Evolutionary conservation across 2,329 filamentous ascomycete species (phyloP), one percentile per base, ranked within the genome.

Genomic region (Boeremia lycopersici): DNA sequence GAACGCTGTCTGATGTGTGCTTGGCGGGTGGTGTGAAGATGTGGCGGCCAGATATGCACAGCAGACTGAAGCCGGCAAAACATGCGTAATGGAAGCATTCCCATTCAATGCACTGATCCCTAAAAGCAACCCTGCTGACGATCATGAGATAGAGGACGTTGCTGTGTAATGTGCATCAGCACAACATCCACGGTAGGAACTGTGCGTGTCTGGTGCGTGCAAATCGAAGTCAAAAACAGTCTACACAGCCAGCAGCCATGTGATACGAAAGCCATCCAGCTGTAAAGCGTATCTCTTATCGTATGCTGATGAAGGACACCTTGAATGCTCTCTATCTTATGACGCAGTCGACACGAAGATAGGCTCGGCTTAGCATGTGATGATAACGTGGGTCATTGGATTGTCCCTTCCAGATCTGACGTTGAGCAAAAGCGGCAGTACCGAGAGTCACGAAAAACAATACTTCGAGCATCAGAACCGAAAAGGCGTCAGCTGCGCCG

Each of bases 401-500:
- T 44, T 9, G n/a, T 26, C 23, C 26, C 9, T 39, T 34, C 13
- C 13, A 9, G 26, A 12, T 11, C 25, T 13, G n/a, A 48, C 23
- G 3, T 23, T 23, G 17, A 34, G 8, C 40, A 48, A 54, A 48
- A 48, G 45, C 45, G 34, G 51, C 51, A 34, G 13, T 12, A 48
- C 33, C 34, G 35, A 46, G 25, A 42, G 26, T 26, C 17, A 33
- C 30, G 41, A 47, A 38, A 3, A 38, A 15, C 19, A 23, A 15
- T 46, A 47, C 36, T 33, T 42, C 26, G n/a, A 42, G 30, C 17
- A 17, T 25, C 13, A 41, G 38, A 36, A 11, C 35, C 35, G 17
- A 36, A 31, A 29, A 36, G 15, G 25, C 30, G 52, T 50, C 52
- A 49, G 41, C 46, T 49, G 41, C 26, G 29, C 40, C 33, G 26